These are phyloP conservation scores for Schizosaccharomyces cryophilus DNA, from an alignment of 805 yeast genomes.

Conservation along the genomic window DNA sequence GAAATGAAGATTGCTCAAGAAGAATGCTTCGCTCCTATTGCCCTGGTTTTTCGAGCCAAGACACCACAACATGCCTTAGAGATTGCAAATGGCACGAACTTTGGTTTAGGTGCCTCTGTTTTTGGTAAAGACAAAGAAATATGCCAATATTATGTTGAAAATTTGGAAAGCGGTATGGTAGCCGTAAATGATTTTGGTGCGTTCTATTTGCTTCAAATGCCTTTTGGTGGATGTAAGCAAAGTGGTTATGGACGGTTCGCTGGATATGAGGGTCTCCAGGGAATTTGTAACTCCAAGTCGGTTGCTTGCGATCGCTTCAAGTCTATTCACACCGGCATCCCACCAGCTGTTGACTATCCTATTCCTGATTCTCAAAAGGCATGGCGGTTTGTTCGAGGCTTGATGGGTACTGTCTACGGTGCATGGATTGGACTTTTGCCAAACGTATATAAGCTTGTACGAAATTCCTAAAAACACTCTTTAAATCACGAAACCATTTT, in stretches of 20 bases:
- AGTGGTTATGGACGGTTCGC: constrained; percentile 96
- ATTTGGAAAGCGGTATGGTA: constrained; percentile 62
- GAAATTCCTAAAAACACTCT: background rate
- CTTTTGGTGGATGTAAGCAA: constrained; percentile 84
- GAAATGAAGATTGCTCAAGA: constrained; percentile 59
- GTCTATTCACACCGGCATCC: constrained; percentile 54
- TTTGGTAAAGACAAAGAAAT: constrained; percentile 39
- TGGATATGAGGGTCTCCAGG: constrained; percentile 88
- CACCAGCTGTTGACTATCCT: constrained; percentile 79
- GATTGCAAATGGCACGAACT: constrained; percentile 62
- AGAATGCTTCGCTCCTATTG: constrained; percentile 87
- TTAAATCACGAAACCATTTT: no score
- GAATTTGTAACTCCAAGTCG: constrained; percentile 67
- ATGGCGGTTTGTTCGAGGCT: constrained; percentile 63
- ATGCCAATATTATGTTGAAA: constrained; percentile 37
- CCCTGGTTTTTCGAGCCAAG: constrained; percentile 53
- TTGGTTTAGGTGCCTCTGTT: constrained; percentile 79
- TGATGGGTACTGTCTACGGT: constrained; percentile 61
- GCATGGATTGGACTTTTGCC: background rate
- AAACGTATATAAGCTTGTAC: background rate
- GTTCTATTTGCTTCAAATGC: constrained; percentile 74
- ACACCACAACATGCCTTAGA: constrained; percentile 41
- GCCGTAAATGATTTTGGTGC: constrained; percentile 97
- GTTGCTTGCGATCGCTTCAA: constrained; percentile 66
- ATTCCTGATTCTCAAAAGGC: constrained; percentile 57